Percentiles rank a stretch among this genome's conserved stretches.
phyloP scores from a whole-genome alignment of 169 alveolate genomes.

The Cryptosporidium muris region DNA sequence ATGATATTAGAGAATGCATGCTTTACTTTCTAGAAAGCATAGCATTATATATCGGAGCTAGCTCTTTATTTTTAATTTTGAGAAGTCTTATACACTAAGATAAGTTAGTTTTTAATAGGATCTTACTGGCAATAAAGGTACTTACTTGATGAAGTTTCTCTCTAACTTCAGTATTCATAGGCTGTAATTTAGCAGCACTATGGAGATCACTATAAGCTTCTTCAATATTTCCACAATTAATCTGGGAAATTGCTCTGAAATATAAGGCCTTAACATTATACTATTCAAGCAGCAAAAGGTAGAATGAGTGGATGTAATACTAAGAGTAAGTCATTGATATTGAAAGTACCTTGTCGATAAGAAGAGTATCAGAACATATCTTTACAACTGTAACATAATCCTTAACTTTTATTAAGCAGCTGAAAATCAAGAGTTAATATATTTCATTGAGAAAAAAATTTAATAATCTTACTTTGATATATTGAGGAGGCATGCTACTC shows the following conservation, averaged over 20 bases:
- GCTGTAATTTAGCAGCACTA: constrained; percentile 56
- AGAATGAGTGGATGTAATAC: background rate
- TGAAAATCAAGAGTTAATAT: background rate
- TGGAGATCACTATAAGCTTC: constrained; percentile 52
- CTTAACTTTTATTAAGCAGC: constrained; percentile 26
- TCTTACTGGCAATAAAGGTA: background rate
- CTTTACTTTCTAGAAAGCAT: too few species aligned
- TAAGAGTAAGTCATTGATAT: background rate
- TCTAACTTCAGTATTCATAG: constrained; percentile 44
- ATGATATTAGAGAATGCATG: too few species aligned
- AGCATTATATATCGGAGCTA: too few species aligned
- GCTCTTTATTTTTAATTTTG: too few species aligned
- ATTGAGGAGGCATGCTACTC: constrained; percentile 29
- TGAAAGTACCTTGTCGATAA: constrained; percentile 18
- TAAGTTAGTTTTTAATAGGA: too few species aligned
- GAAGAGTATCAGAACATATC: constrained; percentile 30
- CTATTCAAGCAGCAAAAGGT: background rate
- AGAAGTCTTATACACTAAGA: too few species aligned
- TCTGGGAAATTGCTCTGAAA: constrained; percentile 42
- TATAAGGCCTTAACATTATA: constrained; percentile 55
- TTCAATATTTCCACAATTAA: constrained; percentile 26
- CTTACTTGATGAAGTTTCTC: constrained; percentile 56
- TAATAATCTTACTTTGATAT: constrained; percentile 43
- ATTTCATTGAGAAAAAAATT: background rate
- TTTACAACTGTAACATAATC: constrained; percentile 30